A percentile compares a stretch with the other conserved stretches of the same genome.
Conservation (phyloP, 208 protist species). For the Angomonas desouzai region DNA sequence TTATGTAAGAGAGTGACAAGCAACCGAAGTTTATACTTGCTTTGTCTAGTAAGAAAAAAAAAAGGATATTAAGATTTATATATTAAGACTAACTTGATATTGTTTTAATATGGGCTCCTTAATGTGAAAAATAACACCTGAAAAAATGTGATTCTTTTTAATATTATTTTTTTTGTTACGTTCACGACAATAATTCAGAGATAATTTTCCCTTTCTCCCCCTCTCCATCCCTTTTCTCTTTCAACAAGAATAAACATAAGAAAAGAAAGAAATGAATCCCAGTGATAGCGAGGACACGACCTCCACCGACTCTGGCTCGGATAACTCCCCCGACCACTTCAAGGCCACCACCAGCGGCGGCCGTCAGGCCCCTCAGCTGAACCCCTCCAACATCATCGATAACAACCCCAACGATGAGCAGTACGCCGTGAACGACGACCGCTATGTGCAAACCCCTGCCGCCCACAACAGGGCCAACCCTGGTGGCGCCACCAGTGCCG, state of each 20-base stretch:
- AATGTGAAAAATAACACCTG: no score
- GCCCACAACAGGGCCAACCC: neutral
- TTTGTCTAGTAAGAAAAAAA: no score
- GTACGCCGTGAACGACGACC: conserved; percentile 32
- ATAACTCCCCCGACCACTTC: neutral
- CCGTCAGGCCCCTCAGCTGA: conserved; percentile 6
- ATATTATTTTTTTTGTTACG: conserved; percentile 12
- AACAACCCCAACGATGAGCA: conserved; percentile 59
- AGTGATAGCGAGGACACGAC: conserved; percentile 11
- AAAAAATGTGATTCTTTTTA: neutral
- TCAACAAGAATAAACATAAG: neutral
- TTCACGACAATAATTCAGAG: neutral
- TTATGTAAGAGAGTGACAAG: no score
- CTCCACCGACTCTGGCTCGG: neutral
- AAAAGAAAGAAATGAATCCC: neutral
- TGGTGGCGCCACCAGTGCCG: conserved; percentile 5
- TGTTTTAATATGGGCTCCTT: no score
- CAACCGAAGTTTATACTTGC: no score
- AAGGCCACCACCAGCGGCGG: conserved; percentile 3
- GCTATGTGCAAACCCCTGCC: conserved; percentile 33
- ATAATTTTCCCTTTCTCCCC: no score
- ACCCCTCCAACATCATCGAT: conserved; percentile 9
- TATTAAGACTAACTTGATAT: no score
- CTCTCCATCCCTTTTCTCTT: neutral
- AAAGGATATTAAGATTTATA: no score